These are phyloP conservation scores for Mentha longifolia DNA, from an alignment of 257 asterid species.

Conservation along the genomic window DNA sequence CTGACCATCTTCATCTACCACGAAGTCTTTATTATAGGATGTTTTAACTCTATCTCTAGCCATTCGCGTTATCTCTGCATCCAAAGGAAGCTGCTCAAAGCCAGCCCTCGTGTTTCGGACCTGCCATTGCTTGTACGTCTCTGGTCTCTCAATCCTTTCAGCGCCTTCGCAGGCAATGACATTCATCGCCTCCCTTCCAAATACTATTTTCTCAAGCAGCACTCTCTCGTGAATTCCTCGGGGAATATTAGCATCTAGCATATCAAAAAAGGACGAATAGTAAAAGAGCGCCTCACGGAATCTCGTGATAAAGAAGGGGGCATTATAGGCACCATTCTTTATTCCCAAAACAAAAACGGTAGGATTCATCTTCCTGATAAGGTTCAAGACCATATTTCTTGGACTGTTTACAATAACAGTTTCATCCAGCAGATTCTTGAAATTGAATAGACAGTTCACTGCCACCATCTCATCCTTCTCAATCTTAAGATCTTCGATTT, in stretches of 20 bases:
- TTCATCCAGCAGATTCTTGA: conserved; percentile 49
- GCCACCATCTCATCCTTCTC: conserved; percentile 45
- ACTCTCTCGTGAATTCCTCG: conserved; percentile 51
- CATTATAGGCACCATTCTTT: conserved; percentile 51
- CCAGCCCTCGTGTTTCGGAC: conserved; percentile 55
- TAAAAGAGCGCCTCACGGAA: conserved; percentile 62
- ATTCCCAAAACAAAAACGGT: conserved; percentile 49
- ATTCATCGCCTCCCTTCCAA: conserved; percentile 58
- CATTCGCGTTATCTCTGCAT: conserved; percentile 38
- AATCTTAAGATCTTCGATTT: conserved; percentile 48
- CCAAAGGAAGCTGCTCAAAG: conserved; percentile 51
- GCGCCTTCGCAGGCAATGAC: conserved; percentile 57
- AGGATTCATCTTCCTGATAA: conserved; percentile 46
- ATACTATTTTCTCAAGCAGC: conserved; percentile 47
- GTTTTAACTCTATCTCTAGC: conserved; percentile 37
- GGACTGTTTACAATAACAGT: conserved; percentile 56
- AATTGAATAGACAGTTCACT: conserved; percentile 45
- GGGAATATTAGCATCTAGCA: conserved; percentile 58
- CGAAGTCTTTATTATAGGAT: conserved; percentile 49
- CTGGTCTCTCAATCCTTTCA: conserved; percentile 56
- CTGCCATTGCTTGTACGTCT: conserved; percentile 66
- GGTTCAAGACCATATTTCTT: conserved; percentile 48
- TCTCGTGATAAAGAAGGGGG: conserved; percentile 58
- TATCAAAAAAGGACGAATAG: conserved; percentile 56
- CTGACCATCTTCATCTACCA: conserved; percentile 51